Evolutionary conservation across 2,329 filamentous ascomycete species (phyloP), one percentile per base, ranked within the genome.

Genomic region (Capronia coronata): DNA sequence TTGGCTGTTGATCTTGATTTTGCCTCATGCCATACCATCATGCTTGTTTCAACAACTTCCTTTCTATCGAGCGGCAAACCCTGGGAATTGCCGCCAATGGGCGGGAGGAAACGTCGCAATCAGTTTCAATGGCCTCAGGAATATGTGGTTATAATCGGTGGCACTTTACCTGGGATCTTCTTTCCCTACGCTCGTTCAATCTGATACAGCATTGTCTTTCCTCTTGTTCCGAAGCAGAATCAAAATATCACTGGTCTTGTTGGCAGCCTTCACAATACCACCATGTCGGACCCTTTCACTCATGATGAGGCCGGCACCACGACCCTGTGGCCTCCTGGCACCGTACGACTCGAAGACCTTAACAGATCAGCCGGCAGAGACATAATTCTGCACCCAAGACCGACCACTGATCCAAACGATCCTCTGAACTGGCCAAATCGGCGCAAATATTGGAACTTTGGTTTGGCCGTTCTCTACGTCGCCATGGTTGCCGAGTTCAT

Each of bases 351-450:
- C 16, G 32, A 35, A 35, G 32, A 35, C 13, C 32, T 18, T 6
- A 35, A 35, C 32, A 35, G 32, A n/a, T 35, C 32, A 13, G 32
- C 32, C n/a, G 32, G 32, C 32, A 35, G n/a, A 35, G 32, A 35
- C 16, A 66, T 37, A 69, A 62, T 71, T 34, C 64, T 71, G 2
- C 64, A 67, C 25, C 68, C 68, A 1, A 48, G 65, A 16, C 69
- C 69, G 2, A 65, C 65, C 0, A 60, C 58, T 32, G 61, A 70
- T 52, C 66, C 66, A 13, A 70, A 68, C 41, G 64, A 68, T 49
- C 67, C 68, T 3, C 54, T 71, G 64, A 75, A 75, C 56, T 75
- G 73, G 73, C 64, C 65, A 13, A 65, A 58, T 39, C 48, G 54
- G 39, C 65, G 70, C 16, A 75, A 75, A 47, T 49, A 59, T 3